phyloP scores from a whole-genome alignment of 2,329 filamentous ascomycete species.

The Nemania abortiva region DNA sequence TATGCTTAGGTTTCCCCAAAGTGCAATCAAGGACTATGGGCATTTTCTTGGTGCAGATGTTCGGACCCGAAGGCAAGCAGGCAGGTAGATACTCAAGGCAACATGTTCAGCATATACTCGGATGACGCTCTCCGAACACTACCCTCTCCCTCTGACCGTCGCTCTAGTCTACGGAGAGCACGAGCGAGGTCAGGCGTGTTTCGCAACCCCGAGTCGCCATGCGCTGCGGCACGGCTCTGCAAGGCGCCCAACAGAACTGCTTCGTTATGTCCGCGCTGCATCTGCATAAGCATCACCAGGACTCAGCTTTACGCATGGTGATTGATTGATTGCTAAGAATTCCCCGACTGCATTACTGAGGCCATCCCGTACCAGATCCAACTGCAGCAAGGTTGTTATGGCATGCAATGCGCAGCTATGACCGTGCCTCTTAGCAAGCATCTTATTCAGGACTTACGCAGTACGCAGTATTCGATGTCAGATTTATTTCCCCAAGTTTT shows the following conservation, averaged over 20 bases:
- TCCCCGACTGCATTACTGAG: background rate
- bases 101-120: background rate
- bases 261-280: constrained; percentile 19
- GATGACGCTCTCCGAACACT: constrained; percentile 24
- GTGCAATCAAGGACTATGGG: background rate
- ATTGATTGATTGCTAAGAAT: no score
- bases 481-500: constrained; percentile 23
- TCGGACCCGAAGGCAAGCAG: constrained; percentile 26
- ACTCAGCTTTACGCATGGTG: background rate
- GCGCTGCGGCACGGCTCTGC: constrained; percentile 28
- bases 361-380: background rate
- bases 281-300: constrained; percentile 24
- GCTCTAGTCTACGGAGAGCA: constrained; percentile 27
- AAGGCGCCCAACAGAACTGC: constrained; percentile 28
- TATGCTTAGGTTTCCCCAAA: background rate
- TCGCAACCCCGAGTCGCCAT: constrained; percentile 16
- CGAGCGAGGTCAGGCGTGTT: constrained; percentile 15
- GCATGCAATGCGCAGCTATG: background rate
- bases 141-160: constrained; percentile 17
- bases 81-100: background rate
- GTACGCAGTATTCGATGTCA: constrained; percentile 8
- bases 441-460: background rate
- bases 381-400: background rate
- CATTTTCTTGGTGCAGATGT: background rate
- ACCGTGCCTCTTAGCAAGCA: background rate